A percentile compares a stretch with the other conserved stretches of the same genome.
Evolutionary conservation across 768 basidiomycete species (phyloP).

Genomic region (Termitomyces sp.): DNA sequence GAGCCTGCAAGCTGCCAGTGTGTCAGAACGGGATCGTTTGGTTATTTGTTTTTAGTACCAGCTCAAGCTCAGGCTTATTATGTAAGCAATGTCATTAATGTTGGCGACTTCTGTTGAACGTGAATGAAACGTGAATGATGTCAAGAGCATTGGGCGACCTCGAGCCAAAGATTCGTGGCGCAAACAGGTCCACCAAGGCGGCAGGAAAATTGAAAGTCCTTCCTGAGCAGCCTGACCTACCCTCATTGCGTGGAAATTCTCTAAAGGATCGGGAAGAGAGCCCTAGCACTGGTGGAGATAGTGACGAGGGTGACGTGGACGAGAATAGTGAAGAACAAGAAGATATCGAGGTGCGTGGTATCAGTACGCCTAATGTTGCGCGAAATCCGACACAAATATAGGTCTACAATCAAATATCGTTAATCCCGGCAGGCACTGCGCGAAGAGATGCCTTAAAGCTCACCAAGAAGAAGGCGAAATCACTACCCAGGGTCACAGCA

Average conservation of each 20-base stretch:
- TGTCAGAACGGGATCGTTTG: too few relatives aligned
- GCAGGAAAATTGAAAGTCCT: slow-evolving; percentile 86
- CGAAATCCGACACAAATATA: slow-evolving; percentile 23
- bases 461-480: slow-evolving; percentile 94
- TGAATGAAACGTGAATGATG: slow-evolving; percentile 8
- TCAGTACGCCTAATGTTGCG: background rate
- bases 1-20: too few relatives aligned
- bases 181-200: slow-evolving; percentile 77
- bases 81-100: slow-evolving; percentile 1
- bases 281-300: slow-evolving; percentile 49
- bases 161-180: slow-evolving; percentile 63
- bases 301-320: slow-evolving; percentile 71
- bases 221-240: slow-evolving; percentile 75
- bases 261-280: slow-evolving; percentile 44
- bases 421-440: slow-evolving; percentile 93
- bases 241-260: slow-evolving; percentile 20
- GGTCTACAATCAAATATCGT: slow-evolving; percentile 93
- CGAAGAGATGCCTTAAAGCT: slow-evolving; percentile 84
- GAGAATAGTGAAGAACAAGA: slow-evolving; percentile 56
- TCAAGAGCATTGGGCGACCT: slow-evolving; percentile 16
- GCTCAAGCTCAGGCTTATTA: background rate
- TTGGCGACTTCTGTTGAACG: background rate
- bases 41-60: too few relatives aligned
- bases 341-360: slow-evolving; percentile 54
- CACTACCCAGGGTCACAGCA: slow-evolving; percentile 89